Evolutionary conservation across 129 eudicot genomes (phyloP), one percentile per base, ranked within the genome.

Genomic region (Chrysanthemum lavandulifolium): DNA sequence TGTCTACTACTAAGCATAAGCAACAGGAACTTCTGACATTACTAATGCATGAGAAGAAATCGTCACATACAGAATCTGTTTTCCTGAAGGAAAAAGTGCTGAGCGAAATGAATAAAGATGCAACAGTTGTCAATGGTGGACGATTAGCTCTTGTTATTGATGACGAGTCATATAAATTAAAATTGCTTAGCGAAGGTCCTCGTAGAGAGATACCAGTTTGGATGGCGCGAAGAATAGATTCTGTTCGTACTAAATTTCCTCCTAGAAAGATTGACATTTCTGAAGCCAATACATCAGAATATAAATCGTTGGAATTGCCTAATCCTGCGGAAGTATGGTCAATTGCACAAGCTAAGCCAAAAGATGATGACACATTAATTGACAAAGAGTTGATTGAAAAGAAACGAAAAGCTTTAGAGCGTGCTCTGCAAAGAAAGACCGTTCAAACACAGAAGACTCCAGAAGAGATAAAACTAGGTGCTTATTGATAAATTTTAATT

Each of bases 331-430:
- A 83, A 78, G 88, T 86, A 27, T 86, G 91, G 91, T 83, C 91
- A 48, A 81, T 86, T 71, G 81, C 91, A 58, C 80, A 80, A 72
- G 88, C 79, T 64, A 86, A 86, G 71, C 80, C 82, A 66, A 83
- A 80, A 71, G 86, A 83, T 57, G 82, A 76, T 23, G 86, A 80
- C 77, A 64, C 81, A 3, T 79, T 83, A 50, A 72, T 78, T 29
- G 91, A 83, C 70, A 86, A 86, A 72, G 85, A 86, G 61, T 40
- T 80, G 36, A 83, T 80, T 31, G 85, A 86, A 59, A 83, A 86
- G 83, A 86, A 86, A 79, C 83, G 91, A 57, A 86, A 86, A 79
- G 85, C 91, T 80, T 81, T 86, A 78, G 91, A 86, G 29, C 87
- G 87, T 21, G 87, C 85, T 51, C 78, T 86, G 63, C 85, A 83